Base-by-base conservation (phyloP, 192 early-diverging fungal species). In the Backusella tarrabulga region DNA sequence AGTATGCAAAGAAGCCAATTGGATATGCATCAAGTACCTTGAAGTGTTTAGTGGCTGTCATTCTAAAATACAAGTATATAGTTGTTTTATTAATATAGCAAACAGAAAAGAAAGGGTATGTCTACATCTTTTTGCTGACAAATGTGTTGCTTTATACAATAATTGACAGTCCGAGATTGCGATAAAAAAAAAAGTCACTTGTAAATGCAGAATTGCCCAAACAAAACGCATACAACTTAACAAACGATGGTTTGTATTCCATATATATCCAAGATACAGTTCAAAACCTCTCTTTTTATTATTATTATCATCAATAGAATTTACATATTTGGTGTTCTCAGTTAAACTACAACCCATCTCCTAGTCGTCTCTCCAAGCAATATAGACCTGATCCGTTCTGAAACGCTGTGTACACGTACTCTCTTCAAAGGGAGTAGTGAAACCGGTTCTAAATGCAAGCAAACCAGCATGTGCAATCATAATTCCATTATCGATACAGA, bases 391-490 rank as follows among this genome's bases (percentile, higher is more conserved):
- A 73, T 96, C 95, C 4, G 95, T 96, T 73, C 95, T 86, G 83
- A 92, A 96, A 70, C 98, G 89, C 85, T 99, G 98, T 17, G 98
- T 99, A 80, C 95, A 93, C 83, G 90, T 93, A 32, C 94, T 96
- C 71, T 97, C 91, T 67, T 93, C 87, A 42, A 99, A 79, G 2
- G 91, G 83, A 0, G 96, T 98, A n/a, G 88, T 86, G 60, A 89
- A 89, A 2, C 97, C 97, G 34, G 92, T 92, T 67, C 90, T 91
- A 84, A 89, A 97, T 32, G 92, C 90, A 66, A 98, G 83, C 17
- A 95, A 85, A 1, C 98, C 98, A 1, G 98, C 97, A 76, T 98
- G 97, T 7, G 98, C 98, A 84, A 99, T 99, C 98, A 99, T 99
- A 60, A 98, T 92, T 7, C 98, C 98, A 74, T 99, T 99, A 76